Evolutionary conservation across 192 early-diverging fungal genomes (phyloP).

Genomic region (Umbelopsis sp.): DNA sequence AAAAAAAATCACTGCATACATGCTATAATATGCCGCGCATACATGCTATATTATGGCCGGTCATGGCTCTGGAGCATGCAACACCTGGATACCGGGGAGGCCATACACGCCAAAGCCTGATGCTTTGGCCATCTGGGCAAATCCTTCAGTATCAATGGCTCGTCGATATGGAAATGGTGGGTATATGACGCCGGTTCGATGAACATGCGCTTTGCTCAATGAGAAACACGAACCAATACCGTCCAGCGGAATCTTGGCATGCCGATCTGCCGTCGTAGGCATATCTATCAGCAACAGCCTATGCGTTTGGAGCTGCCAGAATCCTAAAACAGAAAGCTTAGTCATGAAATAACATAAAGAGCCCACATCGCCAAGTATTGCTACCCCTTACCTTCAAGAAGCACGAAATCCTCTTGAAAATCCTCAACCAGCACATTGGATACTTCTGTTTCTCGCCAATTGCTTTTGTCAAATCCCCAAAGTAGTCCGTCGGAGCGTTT

Average conservation of each 20-base stretch:
- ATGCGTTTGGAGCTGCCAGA: conserved; percentile 27
- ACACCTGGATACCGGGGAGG: conserved; percentile 37
- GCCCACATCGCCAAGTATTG: no score
- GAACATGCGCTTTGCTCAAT: conserved; percentile 59
- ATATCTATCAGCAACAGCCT: conserved; percentile 26
- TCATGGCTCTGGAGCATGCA: not conserved
- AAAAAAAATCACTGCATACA: no score
- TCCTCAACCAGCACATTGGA: conserved; percentile 41
- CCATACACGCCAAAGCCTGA: conserved; percentile 60
- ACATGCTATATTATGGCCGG: no score
- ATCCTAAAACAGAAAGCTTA: conserved; percentile 10
- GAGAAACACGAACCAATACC: conserved; percentile 66
- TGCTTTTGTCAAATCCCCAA: conserved; percentile 54
- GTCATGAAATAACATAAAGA: not conserved
- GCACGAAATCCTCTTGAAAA: conserved; percentile 32
- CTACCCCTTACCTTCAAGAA: conserved; percentile 41
- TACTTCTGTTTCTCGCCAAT: conserved; percentile 60
- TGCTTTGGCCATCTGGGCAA: conserved; percentile 66
- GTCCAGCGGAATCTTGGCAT: conserved; percentile 48
- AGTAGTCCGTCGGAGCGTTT: conserved; percentile 21
- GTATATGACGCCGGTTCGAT: conserved; percentile 62
- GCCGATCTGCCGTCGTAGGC: not conserved
- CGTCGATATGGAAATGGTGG: conserved; percentile 59
- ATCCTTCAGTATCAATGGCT: conserved; percentile 66
- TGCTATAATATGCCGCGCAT: no score